Evolutionary conservation across 768 basidiomycete genomes (phyloP).

Genomic region (Pleurotus salmoneostramineus): DNA sequence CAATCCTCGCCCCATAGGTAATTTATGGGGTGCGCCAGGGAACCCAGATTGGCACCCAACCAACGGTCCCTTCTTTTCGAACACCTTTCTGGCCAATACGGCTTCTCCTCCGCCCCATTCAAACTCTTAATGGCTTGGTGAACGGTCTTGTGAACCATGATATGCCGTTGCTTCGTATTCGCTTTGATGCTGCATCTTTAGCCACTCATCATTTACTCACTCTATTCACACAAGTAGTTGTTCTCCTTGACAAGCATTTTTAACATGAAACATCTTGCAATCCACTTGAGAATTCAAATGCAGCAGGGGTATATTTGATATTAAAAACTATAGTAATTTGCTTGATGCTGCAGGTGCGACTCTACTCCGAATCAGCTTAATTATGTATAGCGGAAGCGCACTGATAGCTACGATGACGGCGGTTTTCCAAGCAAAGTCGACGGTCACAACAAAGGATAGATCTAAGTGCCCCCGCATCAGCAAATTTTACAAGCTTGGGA

Average conservation of each 20-base stretch:
- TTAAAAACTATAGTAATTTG: slow-evolving; percentile 62
- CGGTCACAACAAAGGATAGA: slow-evolving; percentile 85
- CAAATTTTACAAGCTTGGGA: neutral
- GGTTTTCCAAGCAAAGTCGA: slow-evolving; percentile 91
- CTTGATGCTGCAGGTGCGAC: slow-evolving; percentile 92
- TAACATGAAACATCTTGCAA: slow-evolving; percentile 2
- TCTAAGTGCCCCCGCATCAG: slow-evolving; percentile 44
- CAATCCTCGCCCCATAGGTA: slow-evolving; percentile 16
- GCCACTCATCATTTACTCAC: neutral
- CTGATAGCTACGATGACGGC: slow-evolving; percentile 94
- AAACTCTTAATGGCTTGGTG: neutral
- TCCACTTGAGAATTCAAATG: slow-evolving; percentile 6
- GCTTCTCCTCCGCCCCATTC: slow-evolving; percentile 44
- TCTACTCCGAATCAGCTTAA: slow-evolving; percentile 83
- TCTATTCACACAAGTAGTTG: slow-evolving; percentile 1
- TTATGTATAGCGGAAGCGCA: slow-evolving; percentile 85
- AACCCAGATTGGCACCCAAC: slow-evolving; percentile 48
- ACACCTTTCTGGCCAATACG: slow-evolving; percentile 41
- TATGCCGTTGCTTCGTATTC: neutral
- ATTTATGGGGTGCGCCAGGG: slow-evolving; percentile 33
- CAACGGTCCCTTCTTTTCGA: slow-evolving; percentile 37
- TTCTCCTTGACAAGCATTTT: slow-evolving; percentile 5
- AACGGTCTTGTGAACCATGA: neutral
- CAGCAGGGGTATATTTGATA: neutral
- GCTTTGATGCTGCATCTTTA: slow-evolving; percentile 5